A percentile compares a stretch with the other conserved stretches of the same genome.
Evolutionary conservation across 352 stramenopile species (phyloP).

Genomic region (Phytophthora colocasiae): DNA sequence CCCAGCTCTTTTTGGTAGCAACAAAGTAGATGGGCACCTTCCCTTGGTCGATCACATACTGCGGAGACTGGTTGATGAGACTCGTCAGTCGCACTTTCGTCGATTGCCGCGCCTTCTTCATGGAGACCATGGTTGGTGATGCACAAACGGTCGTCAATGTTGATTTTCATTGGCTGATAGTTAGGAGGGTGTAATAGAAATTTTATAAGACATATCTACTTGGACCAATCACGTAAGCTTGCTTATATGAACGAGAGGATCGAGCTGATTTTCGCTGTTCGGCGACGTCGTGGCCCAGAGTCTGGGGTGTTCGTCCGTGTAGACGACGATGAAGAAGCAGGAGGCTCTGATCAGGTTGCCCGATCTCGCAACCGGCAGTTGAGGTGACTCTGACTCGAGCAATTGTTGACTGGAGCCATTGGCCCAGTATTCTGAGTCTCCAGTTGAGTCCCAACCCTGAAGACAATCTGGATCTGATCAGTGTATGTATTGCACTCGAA

Average conservation of each 20-base stretch:
- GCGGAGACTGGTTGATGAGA: conserved; percentile 62
- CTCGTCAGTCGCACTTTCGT: conserved; percentile 41
- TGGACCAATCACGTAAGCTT: neutral
- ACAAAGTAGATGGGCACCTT: conserved; percentile 60
- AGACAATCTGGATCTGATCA: neutral
- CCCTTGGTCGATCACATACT: conserved; percentile 57
- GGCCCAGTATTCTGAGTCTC: neutral
- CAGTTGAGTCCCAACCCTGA: neutral
- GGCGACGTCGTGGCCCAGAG: too few relatives aligned
- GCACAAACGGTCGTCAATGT: too few relatives aligned
- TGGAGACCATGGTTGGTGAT: conserved; percentile 15
- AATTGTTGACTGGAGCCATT: conserved; percentile 16
- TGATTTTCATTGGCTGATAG: conserved; percentile 24
- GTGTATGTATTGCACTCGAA: neutral
- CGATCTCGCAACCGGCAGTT: conserved; percentile 10
- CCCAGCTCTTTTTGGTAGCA: conserved; percentile 49
- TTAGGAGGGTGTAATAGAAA: neutral
- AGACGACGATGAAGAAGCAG: conserved; percentile 4
- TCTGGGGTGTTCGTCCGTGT: conserved; percentile 5
- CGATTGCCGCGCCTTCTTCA: neutral
- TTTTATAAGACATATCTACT: neutral
- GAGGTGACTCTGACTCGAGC: conserved; percentile 7
- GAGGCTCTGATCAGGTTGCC: neutral
- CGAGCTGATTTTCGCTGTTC: too few relatives aligned
- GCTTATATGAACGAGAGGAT: too few relatives aligned